These are phyloP conservation scores for Magnolia officinalis DNA, from an alignment of 164 flowering plant species.

Conservation along the genomic window DNA sequence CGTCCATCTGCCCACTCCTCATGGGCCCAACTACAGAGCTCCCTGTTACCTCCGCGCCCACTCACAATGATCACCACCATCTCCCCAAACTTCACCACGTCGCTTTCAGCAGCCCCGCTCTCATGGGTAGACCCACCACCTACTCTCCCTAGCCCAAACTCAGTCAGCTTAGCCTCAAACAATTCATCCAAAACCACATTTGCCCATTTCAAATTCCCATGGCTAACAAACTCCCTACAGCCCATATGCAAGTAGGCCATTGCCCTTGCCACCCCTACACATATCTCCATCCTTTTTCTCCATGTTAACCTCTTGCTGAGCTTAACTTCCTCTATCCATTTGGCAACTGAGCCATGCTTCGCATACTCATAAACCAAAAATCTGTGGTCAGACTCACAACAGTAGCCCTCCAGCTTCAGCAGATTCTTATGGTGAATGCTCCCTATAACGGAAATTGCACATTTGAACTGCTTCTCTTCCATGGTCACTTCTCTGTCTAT, in stretches of 20 bases:
- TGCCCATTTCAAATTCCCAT: slow-evolving; percentile 62
- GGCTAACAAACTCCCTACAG: slow-evolving; percentile 61
- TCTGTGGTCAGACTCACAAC: slow-evolving; percentile 48
- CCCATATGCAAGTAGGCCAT: slow-evolving; percentile 59
- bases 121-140: slow-evolving; percentile 7
- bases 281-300: slow-evolving; percentile 54
- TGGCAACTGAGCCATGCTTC: slow-evolving; percentile 48
- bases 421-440: slow-evolving; percentile 64
- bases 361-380: slow-evolving; percentile 59
- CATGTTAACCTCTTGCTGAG: slow-evolving; percentile 43
- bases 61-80: slow-evolving; percentile 39
- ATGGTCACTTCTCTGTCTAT: slow-evolving; percentile 5
- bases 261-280: slow-evolving; percentile 54
- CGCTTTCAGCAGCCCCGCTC: slow-evolving; percentile 36
- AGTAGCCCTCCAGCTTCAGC: slow-evolving; percentile 58
- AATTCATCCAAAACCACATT: slow-evolving; percentile 58
- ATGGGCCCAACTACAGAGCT: slow-evolving; percentile 38
- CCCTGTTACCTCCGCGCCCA: slow-evolving; percentile 27
- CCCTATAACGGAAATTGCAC: slow-evolving; percentile 41
- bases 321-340: slow-evolving; percentile 39
- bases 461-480: slow-evolving; percentile 50
- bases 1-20: slow-evolving; percentile 41
- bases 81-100: slow-evolving; percentile 57
- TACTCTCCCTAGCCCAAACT: slow-evolving; percentile 38
- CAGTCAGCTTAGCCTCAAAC: slow-evolving; percentile 52